Evolutionary conservation across 306 rosid species (phyloP).

Genomic region (Quercus mongolica): DNA sequence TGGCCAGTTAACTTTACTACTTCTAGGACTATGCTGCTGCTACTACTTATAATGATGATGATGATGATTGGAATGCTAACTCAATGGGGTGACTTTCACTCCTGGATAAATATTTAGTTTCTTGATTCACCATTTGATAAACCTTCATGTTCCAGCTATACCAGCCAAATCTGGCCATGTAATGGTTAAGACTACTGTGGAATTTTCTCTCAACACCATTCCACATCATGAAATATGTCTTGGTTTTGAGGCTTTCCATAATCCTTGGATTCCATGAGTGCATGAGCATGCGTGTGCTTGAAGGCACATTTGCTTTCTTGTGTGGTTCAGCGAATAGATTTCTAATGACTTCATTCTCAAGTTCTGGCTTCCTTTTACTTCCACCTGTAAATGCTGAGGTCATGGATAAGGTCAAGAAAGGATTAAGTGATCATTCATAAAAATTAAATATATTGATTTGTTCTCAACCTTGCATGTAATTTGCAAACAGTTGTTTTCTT

Average conservation of each 20-base stretch:
- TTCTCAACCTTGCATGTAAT: background rate
- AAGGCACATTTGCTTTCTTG: background rate
- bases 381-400: background rate
- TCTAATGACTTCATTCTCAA: background rate
- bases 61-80: background rate
- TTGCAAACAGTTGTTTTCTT: background rate
- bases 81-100: background rate
- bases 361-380: background rate
- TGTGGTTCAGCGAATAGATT: background rate
- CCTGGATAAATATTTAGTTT: background rate
- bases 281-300: background rate
- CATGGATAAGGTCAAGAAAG: background rate
- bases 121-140: background rate
- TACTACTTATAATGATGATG: background rate
- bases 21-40: background rate
- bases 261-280: background rate
- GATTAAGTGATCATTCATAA: background rate
- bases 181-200: background rate
- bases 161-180: background rate
- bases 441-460: background rate
- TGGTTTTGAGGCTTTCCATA: background rate
- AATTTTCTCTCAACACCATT: background rate
- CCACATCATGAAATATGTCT: background rate
- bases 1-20: background rate
- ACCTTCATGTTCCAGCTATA: background rate